Conservation (phyloP, 495 filamentous ascomycete species). For the Penicillium longicatenatum region DNA sequence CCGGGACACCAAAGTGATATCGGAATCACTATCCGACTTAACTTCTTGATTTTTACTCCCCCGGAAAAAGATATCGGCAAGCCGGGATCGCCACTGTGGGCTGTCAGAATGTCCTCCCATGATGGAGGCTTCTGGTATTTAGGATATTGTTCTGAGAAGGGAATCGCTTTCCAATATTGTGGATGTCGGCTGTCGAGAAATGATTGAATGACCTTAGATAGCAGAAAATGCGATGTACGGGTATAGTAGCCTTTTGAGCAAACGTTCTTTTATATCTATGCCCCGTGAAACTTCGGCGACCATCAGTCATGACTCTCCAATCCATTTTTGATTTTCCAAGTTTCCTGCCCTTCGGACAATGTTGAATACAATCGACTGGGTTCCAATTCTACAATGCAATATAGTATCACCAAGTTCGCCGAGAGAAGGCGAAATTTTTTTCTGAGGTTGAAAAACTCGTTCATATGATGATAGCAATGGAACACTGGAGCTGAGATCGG, state of each 20-base stretch:
- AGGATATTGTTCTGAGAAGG: too few species aligned
- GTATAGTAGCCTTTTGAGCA: background rate
- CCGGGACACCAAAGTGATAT: background rate
- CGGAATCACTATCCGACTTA: background rate
- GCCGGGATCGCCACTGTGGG: background rate
- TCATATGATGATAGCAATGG: background rate
- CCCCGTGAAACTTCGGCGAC: background rate
- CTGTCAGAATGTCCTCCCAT: background rate
- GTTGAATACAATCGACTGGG: too few species aligned
- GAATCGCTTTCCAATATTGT: too few species aligned
- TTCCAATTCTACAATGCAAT: too few species aligned
- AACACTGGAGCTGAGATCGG: background rate
- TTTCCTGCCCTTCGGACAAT: background rate
- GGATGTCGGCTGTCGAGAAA: too few species aligned
- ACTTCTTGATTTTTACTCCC: background rate
- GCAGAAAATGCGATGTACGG: background rate
- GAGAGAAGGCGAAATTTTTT: background rate
- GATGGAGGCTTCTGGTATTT: background rate
- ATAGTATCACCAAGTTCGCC: background rate
- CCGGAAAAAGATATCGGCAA: background rate
- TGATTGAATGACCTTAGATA: too few species aligned
- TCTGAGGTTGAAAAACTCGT: too few species aligned
- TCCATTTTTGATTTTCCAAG: background rate
- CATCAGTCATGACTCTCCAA: background rate
- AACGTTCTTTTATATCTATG: background rate